Base-by-base conservation (phyloP, 768 basidiomycete species). In the Lentinula lateritia region DNA sequence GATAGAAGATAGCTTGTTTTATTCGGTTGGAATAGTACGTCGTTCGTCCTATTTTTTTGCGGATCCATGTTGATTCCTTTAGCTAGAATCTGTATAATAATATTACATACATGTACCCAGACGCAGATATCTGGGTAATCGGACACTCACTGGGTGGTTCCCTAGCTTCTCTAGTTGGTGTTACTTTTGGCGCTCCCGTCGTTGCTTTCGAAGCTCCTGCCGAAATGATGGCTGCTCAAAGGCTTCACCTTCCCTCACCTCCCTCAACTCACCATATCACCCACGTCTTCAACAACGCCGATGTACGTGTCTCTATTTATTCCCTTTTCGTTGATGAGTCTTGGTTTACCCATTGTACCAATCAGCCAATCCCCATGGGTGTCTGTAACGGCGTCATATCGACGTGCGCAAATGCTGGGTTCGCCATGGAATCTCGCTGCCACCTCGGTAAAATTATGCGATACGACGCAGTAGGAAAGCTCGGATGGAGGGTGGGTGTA, bases 221-320 rank as follows among this genome's bases (percentile, higher is more conserved):
- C 1, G 93, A 94, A 71, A 83, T 75, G 64, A 69, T 82, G 53
- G 86, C 95, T 2, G 84, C 95, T 0, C 73, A 75, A 2, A 81
- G 96, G 20, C 78, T 98, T 13, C 95, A 98, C 71, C 85, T 98
- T 3, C 94, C 95, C 2, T 79, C 85, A 7, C 93, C 95, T 52
- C 43, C 18, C 45, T 15, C 60, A 61, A 32, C n/a, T 53, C 50
- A 86, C 3, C 90, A 92, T 64, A 78, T 96, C 45, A 94, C 89
- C 0, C 93, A 98, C 68, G 80, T 98, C 7, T 96, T 91, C 68
- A 90, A 98, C 69, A 98, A 90, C 0, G 95, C 89, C 20, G 96
- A 98, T 58, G 80, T 82, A 64, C 60, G 79, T 71, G 16, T 41
- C 8, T 50, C 32, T 28, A 56, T 53, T 61, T 18, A 9, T 28